phyloP scores from a whole-genome alignment of 1,284 basidiomycete genomes.

The Apiotrichum mycotoxinovorans region DNA sequence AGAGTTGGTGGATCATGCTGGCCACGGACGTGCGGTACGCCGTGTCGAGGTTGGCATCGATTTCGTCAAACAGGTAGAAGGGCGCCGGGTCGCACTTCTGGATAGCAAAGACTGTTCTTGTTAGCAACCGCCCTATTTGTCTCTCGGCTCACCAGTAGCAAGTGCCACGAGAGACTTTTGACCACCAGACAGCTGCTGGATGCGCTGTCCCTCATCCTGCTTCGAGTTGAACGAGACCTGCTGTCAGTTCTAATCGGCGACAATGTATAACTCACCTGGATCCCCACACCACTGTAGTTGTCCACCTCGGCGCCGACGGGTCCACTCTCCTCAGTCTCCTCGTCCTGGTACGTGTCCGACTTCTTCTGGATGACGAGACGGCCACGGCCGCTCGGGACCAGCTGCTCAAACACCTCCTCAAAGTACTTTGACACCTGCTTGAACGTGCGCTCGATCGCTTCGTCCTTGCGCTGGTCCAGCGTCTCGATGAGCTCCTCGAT shows the following conservation, averaged over 20 bases:
- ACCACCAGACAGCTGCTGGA: conserved; percentile 95
- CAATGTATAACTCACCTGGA: conserved; percentile 63
- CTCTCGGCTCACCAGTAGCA: conserved; percentile 70
- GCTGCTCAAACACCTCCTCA: conserved; percentile 91
- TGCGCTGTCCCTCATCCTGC: conserved; percentile 88
- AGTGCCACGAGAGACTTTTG: conserved; percentile 97
- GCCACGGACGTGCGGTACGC: conserved; percentile 97
- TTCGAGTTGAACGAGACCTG: conserved; percentile 88
- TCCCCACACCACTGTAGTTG: conserved; percentile 94
- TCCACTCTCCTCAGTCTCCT: conserved; percentile 41
- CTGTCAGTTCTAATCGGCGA: not conserved
- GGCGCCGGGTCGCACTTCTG: conserved; percentile 99
- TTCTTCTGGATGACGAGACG: conserved; percentile 85
- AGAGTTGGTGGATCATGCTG: conserved; percentile 92
- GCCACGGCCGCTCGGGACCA: conserved; percentile 93
- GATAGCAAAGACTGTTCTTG: conserved; percentile 80
- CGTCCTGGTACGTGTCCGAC: conserved; percentile 57
- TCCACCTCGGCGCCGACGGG: conserved; percentile 70
- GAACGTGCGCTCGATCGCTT: conserved; percentile 96
- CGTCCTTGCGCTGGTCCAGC: conserved; percentile 94
- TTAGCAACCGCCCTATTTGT: not conserved
- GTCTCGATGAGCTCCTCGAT: conserved; percentile 94
- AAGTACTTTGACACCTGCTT: conserved; percentile 97
- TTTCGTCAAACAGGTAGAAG: conserved; percentile 99
- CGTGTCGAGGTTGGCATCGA: conserved; percentile 96